Evolutionary conservation across 495 filamentous ascomycete species (phyloP).

Genomic region (Aspergillus ostianus): DNA sequence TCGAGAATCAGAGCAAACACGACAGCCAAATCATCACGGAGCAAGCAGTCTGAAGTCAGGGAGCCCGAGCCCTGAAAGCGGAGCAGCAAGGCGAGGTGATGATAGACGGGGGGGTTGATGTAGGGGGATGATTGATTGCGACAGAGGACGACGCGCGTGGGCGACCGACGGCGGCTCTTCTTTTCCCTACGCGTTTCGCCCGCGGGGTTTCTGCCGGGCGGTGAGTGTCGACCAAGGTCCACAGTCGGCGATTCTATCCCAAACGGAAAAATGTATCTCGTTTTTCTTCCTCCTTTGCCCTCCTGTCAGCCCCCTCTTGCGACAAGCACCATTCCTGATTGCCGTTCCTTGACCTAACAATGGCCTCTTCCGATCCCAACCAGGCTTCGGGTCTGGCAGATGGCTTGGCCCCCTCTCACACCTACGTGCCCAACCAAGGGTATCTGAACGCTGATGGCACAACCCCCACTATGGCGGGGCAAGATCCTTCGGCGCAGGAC

Average conservation of each 20-base stretch:
- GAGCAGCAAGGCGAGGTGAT: conserved; percentile 1
- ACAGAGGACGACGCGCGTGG: conserved; percentile 12
- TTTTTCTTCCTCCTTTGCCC: conserved; percentile 18
- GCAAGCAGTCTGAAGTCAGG: conserved; percentile 19
- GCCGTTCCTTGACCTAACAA: conserved; percentile 12
- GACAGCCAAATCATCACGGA: conserved; percentile 40
- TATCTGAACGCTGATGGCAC: conserved; percentile 42
- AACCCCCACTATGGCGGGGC: conserved; percentile 36
- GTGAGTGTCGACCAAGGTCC: conserved; percentile 27
- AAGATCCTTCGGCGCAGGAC: conserved; percentile 29
- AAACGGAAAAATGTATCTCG: conserved; percentile 34
- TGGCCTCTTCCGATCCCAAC: conserved; percentile 26
- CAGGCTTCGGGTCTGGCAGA: conserved; percentile 38
- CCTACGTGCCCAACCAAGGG: conserved; percentile 54
- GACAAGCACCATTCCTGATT: not conserved
- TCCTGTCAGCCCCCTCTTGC: conserved; percentile 8
- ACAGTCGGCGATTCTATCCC: conserved; percentile 22
- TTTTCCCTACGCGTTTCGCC: conserved; percentile 27
- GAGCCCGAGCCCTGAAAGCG: conserved; percentile 8
- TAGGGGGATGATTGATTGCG: conserved; percentile 11
- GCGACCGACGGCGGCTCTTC: conserved; percentile 2
- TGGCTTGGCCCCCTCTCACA: conserved; percentile 50
- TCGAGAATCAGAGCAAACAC: conserved; percentile 27
- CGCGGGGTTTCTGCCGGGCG: conserved; percentile 48
- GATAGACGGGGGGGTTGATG: not conserved